Conservation (phyloP, 1,139 yeast genomes). For the Saccharomyces hybrid region DNA sequence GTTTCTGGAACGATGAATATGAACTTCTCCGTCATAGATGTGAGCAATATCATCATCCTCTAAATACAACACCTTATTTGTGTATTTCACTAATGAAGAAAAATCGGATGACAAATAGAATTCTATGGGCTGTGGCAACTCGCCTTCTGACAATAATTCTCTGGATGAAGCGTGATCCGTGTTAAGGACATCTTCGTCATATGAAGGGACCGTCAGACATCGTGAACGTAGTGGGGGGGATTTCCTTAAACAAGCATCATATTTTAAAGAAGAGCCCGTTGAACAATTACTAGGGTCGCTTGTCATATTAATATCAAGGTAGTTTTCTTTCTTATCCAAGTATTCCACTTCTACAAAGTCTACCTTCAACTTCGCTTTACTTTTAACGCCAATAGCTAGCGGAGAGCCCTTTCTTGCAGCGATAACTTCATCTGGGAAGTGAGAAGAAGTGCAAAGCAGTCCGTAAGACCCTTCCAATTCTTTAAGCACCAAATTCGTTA, state of each 20-base stretch:
- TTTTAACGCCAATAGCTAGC: slow-evolving; percentile 90
- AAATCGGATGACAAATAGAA: slow-evolving; percentile 96
- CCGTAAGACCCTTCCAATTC: slow-evolving; percentile 98
- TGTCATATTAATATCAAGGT: slow-evolving; percentile 30
- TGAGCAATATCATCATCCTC: slow-evolving; percentile 99
- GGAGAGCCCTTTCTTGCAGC: slow-evolving; percentile 99
- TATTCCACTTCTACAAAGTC: slow-evolving; percentile 98
- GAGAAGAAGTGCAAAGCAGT: slow-evolving; percentile 80
- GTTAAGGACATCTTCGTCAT: slow-evolving; percentile 28
- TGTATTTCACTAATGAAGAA: slow-evolving; percentile 91
- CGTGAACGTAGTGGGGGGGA: slow-evolving; percentile 5
- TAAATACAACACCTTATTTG: slow-evolving; percentile 89
- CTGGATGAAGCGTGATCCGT: slow-evolving; percentile 86
- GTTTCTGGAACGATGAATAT: slow-evolving; percentile 91
- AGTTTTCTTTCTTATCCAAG: slow-evolving; percentile 48
- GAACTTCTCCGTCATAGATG: slow-evolving; percentile 95
- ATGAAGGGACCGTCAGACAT: slow-evolving; percentile 24
- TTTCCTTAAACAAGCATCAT: slow-evolving; percentile 5
- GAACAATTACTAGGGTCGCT: background rate
- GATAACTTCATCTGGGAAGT: slow-evolving; percentile 91
- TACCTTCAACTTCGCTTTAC: slow-evolving; percentile 88
- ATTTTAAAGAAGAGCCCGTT: background rate
- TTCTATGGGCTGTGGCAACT: slow-evolving; percentile 89
- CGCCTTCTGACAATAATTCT: slow-evolving; percentile 87
- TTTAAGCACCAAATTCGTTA: slow-evolving; percentile 84